phyloP scores from a whole-genome alignment of 1,284 basidiomycete species.

The Ganoderma sp. region DNA sequence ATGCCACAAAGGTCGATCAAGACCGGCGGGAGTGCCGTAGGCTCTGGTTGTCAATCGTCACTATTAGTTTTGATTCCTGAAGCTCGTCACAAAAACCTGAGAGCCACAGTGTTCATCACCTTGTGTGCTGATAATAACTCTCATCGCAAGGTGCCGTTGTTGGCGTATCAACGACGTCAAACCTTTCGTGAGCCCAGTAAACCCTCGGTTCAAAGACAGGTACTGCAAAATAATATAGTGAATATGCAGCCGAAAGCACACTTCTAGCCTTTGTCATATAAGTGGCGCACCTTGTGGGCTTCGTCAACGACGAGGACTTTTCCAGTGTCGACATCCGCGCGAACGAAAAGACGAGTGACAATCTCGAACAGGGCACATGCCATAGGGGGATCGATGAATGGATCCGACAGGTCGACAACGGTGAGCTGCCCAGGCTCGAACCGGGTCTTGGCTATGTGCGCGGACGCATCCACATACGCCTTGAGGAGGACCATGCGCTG shows the following conservation, averaged over 20 bases:
- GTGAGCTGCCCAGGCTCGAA: constrained; percentile 63
- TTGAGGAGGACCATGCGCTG: constrained; percentile 63
- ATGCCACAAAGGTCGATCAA: constrained; percentile 72
- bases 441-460: constrained; percentile 38
- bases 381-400: constrained; percentile 68
- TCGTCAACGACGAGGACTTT: constrained; percentile 78
- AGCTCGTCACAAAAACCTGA: background rate
- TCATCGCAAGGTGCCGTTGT: constrained; percentile 74
- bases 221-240: constrained; percentile 52
- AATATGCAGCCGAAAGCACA: background rate
- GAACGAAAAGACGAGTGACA: constrained; percentile 66
- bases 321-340: constrained; percentile 63
- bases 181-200: constrained; percentile 59
- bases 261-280: background rate
- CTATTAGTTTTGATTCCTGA: background rate
- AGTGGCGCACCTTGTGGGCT: constrained; percentile 66
- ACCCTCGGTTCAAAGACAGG: constrained; percentile 49
- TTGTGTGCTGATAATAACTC: constrained; percentile 76
- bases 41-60: constrained; percentile 52
- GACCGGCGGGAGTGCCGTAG: constrained; percentile 71
- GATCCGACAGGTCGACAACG: constrained; percentile 72
- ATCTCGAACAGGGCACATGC: constrained; percentile 78
- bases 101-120: constrained; percentile 41
- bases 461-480: constrained; percentile 52
- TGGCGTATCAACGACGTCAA: constrained; percentile 67